Percentiles rank a stretch among this genome's conserved stretches.
phyloP scores from a whole-genome alignment of 1,139 yeast genomes.

The Debaryomyces subglobosus region DNA sequence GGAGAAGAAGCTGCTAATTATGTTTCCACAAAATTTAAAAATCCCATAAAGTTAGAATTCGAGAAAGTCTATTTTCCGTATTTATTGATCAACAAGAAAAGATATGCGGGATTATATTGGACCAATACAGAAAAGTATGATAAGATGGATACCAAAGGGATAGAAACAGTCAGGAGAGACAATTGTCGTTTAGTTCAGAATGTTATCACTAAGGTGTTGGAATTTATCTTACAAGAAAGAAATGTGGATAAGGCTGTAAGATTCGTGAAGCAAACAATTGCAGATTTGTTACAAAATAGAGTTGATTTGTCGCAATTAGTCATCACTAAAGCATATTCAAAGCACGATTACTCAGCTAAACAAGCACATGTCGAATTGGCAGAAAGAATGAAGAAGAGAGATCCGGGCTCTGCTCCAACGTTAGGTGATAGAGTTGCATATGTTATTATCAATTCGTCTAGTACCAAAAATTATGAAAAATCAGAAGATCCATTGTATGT shows the following conservation, averaged over 20 bases:
- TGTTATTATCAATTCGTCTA: slow-evolving; percentile 83
- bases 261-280: slow-evolving; percentile 85
- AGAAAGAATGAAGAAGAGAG: slow-evolving; percentile 94
- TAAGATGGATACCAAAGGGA: slow-evolving; percentile 98
- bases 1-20: slow-evolving; percentile 94
- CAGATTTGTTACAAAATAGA: slow-evolving; percentile 86
- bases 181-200: slow-evolving; percentile 93
- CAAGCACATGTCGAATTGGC: slow-evolving; percentile 98
- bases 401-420: slow-evolving; percentile 95
- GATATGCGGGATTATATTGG: slow-evolving; percentile 98
- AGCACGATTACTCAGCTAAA: slow-evolving; percentile 90
- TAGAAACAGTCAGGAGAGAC: slow-evolving; percentile 97
- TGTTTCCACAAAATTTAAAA: slow-evolving; percentile 76
- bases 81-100: slow-evolving; percentile 86
- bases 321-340: slow-evolving; percentile 88
- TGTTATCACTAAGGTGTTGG: slow-evolving; percentile 90
- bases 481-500: slow-evolving; percentile 97
- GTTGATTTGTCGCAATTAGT: slow-evolving; percentile 93
- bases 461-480: slow-evolving; percentile 89
- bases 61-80: slow-evolving; percentile 97
- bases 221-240: slow-evolving; percentile 82
- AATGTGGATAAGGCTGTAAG: slow-evolving; percentile 87
- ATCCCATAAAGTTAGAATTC: slow-evolving; percentile 93
- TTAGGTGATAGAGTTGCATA: slow-evolving; percentile 98
- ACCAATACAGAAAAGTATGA: slow-evolving; percentile 87